These are phyloP conservation scores for Aspergillus bridgeri DNA, from an alignment of 495 filamentous ascomycete species.

Conservation along the genomic window DNA sequence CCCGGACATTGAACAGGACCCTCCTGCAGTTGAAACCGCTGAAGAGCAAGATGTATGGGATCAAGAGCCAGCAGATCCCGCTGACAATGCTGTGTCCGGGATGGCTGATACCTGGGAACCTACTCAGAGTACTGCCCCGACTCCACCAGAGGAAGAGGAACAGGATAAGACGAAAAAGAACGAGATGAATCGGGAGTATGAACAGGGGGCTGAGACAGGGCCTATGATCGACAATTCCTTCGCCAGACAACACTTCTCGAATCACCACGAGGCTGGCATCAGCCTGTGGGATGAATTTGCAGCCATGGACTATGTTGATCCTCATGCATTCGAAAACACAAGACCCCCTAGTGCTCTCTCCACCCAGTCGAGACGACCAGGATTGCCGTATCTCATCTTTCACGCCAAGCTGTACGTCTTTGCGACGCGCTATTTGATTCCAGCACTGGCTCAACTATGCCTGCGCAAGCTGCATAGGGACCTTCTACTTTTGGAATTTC, in stretches of 20 bases:
- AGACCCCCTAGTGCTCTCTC: conserved; percentile 14
- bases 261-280: conserved; percentile 30
- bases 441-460: conserved; percentile 42
- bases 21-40: conserved; percentile 9
- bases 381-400: conserved; percentile 42
- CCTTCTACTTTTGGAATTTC: conserved; percentile 31
- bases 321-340: conserved; percentile 13
- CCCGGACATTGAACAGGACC: conserved; percentile 8
- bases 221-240: conserved; percentile 45
- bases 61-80: conserved; percentile 9
- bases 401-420: conserved; percentile 49
- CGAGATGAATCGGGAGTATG: not conserved
- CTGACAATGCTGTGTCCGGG: not conserved
- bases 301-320: conserved; percentile 34
- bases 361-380: conserved; percentile 6
- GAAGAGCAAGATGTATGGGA: conserved; percentile 10
- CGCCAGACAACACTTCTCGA: conserved; percentile 32
- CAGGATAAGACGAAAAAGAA: conserved; percentile 1
- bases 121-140: conserved; percentile 9
- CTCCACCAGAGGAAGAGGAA: conserved; percentile 6
- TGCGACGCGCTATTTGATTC: conserved; percentile 43
- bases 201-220: conserved; percentile 15
- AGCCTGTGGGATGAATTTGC: conserved; percentile 44
- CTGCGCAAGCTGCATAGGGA: conserved; percentile 41
- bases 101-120: conserved; percentile 12